Percentiles rank a stretch among this genome's conserved stretches.
Conservation (phyloP, 345 rosid species). For the Corchorus olitorius region DNA sequence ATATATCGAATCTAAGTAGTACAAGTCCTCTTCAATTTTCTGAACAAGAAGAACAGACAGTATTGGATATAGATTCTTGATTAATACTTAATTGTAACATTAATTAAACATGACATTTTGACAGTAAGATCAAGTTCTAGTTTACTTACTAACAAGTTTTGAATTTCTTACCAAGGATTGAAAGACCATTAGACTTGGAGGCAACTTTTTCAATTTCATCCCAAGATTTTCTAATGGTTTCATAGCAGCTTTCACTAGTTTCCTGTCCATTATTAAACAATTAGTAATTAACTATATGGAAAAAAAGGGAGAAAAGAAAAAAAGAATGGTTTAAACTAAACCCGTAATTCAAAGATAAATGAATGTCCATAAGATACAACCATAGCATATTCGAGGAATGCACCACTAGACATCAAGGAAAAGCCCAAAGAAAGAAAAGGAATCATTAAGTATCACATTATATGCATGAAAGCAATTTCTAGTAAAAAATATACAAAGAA, state of each 20-base stretch:
- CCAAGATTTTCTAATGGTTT: slow-evolving; percentile 58
- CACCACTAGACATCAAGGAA: slow-evolving; percentile 63
- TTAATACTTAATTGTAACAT: neutral
- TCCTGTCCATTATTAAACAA: slow-evolving; percentile 36
- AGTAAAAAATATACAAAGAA: neutral
- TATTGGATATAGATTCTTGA: neutral
- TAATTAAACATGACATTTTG: neutral
- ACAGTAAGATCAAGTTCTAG: neutral
- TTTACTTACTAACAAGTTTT: slow-evolving; percentile 58
- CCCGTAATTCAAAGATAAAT: too few species aligned
- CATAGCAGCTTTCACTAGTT: slow-evolving; percentile 60
- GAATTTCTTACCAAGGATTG: slow-evolving; percentile 55
- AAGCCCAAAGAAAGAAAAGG: neutral
- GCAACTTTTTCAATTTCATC: slow-evolving; percentile 52
- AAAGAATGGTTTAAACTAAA: neutral
- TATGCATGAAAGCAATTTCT: neutral
- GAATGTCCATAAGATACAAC: slow-evolving; percentile 97
- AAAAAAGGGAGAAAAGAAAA: neutral
- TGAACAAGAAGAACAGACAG: slow-evolving; percentile 2
- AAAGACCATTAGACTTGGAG: slow-evolving; percentile 46
- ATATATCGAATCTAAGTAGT: slow-evolving; percentile 37
- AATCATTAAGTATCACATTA: slow-evolving; percentile 11
- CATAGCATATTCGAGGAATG: slow-evolving; percentile 95
- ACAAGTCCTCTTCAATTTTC: slow-evolving; percentile 24
- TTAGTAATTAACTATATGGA: neutral